Percentiles rank a stretch among this genome's conserved stretches.
Evolutionary conservation across 179 eudicot genomes (phyloP).

Genomic region (Silene noctiflora): DNA sequence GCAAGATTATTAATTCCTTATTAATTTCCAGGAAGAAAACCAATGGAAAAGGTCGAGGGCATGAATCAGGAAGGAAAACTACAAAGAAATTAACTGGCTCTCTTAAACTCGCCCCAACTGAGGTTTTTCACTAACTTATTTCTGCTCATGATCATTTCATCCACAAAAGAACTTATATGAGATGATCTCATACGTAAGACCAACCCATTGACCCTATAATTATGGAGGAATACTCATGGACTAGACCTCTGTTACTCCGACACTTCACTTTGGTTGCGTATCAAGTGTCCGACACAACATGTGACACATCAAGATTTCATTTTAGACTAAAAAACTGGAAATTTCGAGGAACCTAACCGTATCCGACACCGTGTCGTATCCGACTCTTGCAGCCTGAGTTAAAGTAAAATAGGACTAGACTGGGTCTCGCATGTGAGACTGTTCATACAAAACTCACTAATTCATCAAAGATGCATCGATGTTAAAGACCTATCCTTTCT

Average conservation of each 20-base stretch:
- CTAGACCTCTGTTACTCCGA: too few species aligned
- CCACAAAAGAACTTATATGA: not conserved
- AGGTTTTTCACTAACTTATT: constrained; percentile 41
- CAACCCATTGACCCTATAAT: too few species aligned
- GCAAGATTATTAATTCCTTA: constrained; percentile 6
- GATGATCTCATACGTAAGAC: not conserved
- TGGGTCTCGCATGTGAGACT: not conserved
- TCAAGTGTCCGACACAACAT: too few species aligned
- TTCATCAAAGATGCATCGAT: not conserved
- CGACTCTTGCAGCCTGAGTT: too few species aligned
- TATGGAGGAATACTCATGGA: too few species aligned
- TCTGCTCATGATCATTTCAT: not conserved
- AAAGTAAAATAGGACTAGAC: too few species aligned
- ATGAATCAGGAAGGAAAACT: constrained; percentile 51
- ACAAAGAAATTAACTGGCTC: constrained; percentile 55
- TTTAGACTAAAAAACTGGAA: too few species aligned
- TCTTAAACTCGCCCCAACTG: constrained; percentile 58
- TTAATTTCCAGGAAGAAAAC: constrained; percentile 61
- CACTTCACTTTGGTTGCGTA: too few species aligned
- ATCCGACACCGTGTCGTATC: too few species aligned
- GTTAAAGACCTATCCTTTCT: not conserved
- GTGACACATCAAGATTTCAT: too few species aligned
- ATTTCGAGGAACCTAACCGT: too few species aligned
- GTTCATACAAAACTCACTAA: not conserved
- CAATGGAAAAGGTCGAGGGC: constrained; percentile 62